Base-by-base conservation (phyloP, 148 eudicot species). In the Diospyros lotus region DNA sequence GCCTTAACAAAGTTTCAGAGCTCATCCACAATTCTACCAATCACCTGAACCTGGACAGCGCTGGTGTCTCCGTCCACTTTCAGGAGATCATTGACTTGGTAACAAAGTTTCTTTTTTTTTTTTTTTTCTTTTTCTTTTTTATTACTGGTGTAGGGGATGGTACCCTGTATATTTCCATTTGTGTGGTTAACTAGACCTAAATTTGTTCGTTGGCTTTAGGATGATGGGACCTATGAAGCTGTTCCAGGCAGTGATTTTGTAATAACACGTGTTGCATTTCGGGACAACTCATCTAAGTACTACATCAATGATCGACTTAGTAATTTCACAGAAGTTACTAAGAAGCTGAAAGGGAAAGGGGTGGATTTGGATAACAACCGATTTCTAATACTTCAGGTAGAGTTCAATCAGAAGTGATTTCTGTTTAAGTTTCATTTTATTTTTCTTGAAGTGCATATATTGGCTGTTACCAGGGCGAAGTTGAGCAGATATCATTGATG, bases 321-420 rank as follows among this genome's bases (percentile, higher is more conserved):
- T 83, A 95, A 89, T 62, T 95, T 92, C 66, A 92, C 98, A 15
- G 96, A 90, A 81, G 98, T 95, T 70, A 95, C 98, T 10, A 90
- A 85, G 77, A 89, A 87, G 74, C 78, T 95, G 68, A 95, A 86
- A 82, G 97, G 85, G 64, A 95, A 95, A 87, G 98, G 98, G 75
- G 97, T 95, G 12, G 98, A 95, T 86, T 87, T 95, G 89, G 98
- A 95, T 58, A 95, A 95, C 77, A 95, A 95, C 76, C 95, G 98
- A 39, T 95, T 95, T 86, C 72, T 95, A 85, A 95, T 95, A 80
- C 97, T 95, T 67, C 98, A 95, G 98, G 98, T 94, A 58, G 63
- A 2, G 17, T 11, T 14, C 9, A 6, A 0, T 38, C 6, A 14
- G 10, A 60, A 12, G 17, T 54, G 58, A 28, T 13, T 17, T 2